phyloP scores from a whole-genome alignment of 768 basidiomycete genomes.

The Russula emetica region DNA sequence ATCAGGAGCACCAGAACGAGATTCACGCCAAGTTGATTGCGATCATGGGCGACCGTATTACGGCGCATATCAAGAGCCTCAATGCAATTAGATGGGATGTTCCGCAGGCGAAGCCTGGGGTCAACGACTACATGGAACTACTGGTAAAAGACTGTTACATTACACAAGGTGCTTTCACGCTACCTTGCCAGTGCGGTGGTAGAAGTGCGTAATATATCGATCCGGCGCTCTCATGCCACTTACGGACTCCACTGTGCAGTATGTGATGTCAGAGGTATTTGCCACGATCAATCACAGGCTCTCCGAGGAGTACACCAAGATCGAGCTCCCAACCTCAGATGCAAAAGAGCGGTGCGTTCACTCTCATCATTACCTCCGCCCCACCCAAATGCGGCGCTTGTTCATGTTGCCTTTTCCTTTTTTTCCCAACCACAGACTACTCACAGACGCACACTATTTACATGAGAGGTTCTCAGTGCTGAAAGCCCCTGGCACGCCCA shows the following conservation, averaged over 20 bases:
- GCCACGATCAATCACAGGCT: conserved; percentile 89
- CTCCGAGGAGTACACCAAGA: conserved; percentile 76
- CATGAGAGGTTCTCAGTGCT: conserved; percentile 71
- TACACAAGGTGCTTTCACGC: conserved; percentile 93
- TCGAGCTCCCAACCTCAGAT: conserved; percentile 77
- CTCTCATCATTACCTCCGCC: conserved; percentile 9
- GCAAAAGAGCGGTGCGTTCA: conserved; percentile 75
- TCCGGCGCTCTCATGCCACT: background rate
- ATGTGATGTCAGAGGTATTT: conserved; percentile 93
- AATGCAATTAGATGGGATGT: conserved; percentile 77
- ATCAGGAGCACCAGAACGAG: conserved; percentile 98
- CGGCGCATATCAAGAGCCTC: conserved; percentile 77
- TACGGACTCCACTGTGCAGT: conserved; percentile 41
- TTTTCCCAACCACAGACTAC: conserved; percentile 52
- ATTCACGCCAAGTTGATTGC: conserved; percentile 96
- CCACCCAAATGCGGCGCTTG: background rate
- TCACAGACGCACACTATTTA: conserved; percentile 74
- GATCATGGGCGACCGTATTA: conserved; percentile 95
- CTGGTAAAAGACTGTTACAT: conserved; percentile 86
- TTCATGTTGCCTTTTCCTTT: conserved; percentile 14
- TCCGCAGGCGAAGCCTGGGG: conserved; percentile 54
- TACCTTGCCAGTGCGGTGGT: conserved; percentile 77
- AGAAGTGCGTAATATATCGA: conserved; percentile 53
- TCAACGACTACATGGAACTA: conserved; percentile 88
- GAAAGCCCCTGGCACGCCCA: conserved; percentile 61